Conservation (phyloP, 2,329 filamentous ascomycete species). For the Plenodomus biglobosus region DNA sequence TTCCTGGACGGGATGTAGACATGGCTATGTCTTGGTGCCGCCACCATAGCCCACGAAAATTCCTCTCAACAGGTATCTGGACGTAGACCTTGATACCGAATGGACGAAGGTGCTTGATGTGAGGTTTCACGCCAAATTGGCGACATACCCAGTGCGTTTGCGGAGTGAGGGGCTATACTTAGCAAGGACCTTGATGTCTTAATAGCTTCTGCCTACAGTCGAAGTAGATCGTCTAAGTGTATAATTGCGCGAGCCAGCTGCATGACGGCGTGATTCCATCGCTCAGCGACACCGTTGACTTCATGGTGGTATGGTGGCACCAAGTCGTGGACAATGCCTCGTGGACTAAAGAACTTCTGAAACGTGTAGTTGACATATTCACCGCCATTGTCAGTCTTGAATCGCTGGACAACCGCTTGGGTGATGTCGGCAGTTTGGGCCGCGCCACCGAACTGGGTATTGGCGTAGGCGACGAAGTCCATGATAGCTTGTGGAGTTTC, state of each 20-base stretch:
- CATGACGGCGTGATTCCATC: conserved; percentile 4
- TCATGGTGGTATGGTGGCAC: conserved; percentile 6
- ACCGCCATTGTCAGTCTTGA: conserved; percentile 6
- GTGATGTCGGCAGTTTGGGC: background rate
- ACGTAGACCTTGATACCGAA: conserved; percentile 3
- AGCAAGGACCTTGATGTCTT: conserved; percentile 7
- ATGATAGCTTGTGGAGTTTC: conserved; percentile 3
- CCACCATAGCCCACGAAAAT: conserved; percentile 5
- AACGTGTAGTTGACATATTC: conserved; percentile 1
- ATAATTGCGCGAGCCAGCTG: conserved; percentile 4
- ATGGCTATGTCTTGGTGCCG: background rate
- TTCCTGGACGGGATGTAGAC: conserved; percentile 3
- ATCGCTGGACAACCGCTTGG: background rate
- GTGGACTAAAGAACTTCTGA: background rate
- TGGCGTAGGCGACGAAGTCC: conserved; percentile 5
- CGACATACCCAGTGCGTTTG: conserved; percentile 3
- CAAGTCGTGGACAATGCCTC: conserved; percentile 2
- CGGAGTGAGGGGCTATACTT: conserved; percentile 7
- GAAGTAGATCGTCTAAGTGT: background rate
- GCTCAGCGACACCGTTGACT: conserved; percentile 5
- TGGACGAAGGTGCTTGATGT: background rate
- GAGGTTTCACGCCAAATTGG: conserved; percentile 2
- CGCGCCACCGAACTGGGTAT: conserved; percentile 2
- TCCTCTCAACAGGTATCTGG: conserved; percentile 2
- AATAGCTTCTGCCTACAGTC: conserved; percentile 4